A percentile compares a stretch with the other conserved stretches of the same genome.
These are phyloP conservation scores for Carpinus viminea DNA, from an alignment of 306 rosid genomes.

Conservation along the genomic window DNA sequence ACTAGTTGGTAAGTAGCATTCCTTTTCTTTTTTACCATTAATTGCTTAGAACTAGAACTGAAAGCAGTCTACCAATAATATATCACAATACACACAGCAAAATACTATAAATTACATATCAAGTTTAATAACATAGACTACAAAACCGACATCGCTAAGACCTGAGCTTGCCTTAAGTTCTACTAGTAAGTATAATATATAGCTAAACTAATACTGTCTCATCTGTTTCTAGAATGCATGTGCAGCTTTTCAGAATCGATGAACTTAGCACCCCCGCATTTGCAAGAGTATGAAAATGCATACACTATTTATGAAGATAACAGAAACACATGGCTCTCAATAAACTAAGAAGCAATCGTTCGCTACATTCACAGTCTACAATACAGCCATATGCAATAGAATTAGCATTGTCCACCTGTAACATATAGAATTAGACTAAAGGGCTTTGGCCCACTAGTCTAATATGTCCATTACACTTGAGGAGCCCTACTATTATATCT, in stretches of 20 bases:
- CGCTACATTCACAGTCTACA: background rate
- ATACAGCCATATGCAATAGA: background rate
- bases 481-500: too few species aligned
- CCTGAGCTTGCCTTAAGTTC: background rate
- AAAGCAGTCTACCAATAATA: background rate
- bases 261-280: background rate
- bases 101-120: background rate
- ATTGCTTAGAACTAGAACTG: background rate
- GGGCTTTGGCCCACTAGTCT: too few species aligned
- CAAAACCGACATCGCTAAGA: background rate
- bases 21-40: background rate
- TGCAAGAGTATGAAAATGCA: background rate
- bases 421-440: too few species aligned
- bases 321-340: background rate
- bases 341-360: background rate
- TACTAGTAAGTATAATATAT: background rate
- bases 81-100: background rate
- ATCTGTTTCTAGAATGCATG: background rate
- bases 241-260: background rate
- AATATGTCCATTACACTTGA: too few species aligned
- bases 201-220: background rate
- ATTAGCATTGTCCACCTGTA: background rate
- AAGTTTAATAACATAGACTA: background rate
- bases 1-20: background rate
- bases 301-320: too few species aligned